These are phyloP conservation scores for Plasmodium reichenowi DNA, from an alignment of 169 alveolate genomes.

Conservation along the genomic window DNA sequence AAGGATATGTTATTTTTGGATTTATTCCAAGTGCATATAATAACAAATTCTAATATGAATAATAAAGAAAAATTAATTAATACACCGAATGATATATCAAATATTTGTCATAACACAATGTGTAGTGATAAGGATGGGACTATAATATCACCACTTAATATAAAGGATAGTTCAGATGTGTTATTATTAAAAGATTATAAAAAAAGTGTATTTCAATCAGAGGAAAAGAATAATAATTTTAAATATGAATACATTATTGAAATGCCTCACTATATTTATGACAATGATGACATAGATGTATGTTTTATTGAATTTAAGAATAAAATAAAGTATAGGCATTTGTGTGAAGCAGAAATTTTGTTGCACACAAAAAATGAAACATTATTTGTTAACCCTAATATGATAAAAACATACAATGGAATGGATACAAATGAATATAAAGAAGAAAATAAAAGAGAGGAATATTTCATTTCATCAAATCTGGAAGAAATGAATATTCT, in stretches of 20 bases:
- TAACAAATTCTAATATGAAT: background rate
- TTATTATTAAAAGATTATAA: too few species aligned
- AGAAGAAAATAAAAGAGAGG: conserved; percentile 11
- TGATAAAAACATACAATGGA: background rate
- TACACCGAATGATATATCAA: too few species aligned
- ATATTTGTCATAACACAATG: too few species aligned
- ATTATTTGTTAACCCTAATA: conserved; percentile 8
- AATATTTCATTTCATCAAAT: background rate
- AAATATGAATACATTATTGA: conserved; percentile 28
- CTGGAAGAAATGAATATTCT: conserved; percentile 30
- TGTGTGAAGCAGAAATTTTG: conserved; percentile 28
- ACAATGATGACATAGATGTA: conserved; percentile 21
- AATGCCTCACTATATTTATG: conserved; percentile 54
- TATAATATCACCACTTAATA: too few species aligned
- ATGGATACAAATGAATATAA: conserved; percentile 5
- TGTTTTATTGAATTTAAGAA: conserved; percentile 42
- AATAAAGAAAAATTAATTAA: too few species aligned
- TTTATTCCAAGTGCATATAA: conserved; percentile 33
- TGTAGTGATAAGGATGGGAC: too few species aligned
- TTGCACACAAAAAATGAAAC: background rate
- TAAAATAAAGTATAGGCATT: conserved; percentile 23
- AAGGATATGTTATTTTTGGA: conserved; percentile 44
- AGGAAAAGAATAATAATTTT: conserved; percentile 20
- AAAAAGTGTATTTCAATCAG: conserved; percentile 6
- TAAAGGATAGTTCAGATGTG: too few species aligned